Percentiles rank a stretch among this genome's conserved stretches.
Evolutionary conservation across 2,329 filamentous ascomycete species (phyloP).

Genomic region (Fusarium keratoplasticum): DNA sequence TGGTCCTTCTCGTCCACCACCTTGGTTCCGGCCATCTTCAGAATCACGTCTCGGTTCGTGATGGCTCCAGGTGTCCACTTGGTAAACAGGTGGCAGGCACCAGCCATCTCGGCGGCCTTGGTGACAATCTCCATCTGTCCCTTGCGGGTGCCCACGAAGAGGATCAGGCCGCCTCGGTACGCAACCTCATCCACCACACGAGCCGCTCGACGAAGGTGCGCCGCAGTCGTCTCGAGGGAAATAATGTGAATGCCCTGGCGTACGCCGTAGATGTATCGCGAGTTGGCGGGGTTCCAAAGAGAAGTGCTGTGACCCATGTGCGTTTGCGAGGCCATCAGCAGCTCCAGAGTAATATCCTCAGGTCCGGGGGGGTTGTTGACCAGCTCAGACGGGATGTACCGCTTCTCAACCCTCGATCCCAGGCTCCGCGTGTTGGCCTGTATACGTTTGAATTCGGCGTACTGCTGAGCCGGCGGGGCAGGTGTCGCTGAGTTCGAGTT

Average conservation of each 20-base stretch:
- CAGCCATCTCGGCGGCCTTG: conserved; percentile 80
- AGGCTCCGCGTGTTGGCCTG: conserved; percentile 59
- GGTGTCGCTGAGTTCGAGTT: conserved; percentile 51
- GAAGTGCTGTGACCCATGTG: conserved; percentile 93
- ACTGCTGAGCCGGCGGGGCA: conserved; percentile 54
- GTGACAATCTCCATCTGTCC: conserved; percentile 87
- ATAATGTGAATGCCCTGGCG: conserved; percentile 93
- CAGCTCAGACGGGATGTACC: conserved; percentile 75
- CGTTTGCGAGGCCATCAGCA: conserved; percentile 86
- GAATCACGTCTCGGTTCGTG: conserved; percentile 91
- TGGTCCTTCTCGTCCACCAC: conserved; percentile 83
- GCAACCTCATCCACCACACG: conserved; percentile 90
- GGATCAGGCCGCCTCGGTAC: conserved; percentile 82
- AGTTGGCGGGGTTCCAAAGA: conserved; percentile 94
- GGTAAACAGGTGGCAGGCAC: conserved; percentile 89
- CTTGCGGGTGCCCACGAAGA: conserved; percentile 89
- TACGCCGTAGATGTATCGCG: conserved; percentile 92
- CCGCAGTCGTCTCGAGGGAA: conserved; percentile 86
- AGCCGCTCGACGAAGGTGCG: conserved; percentile 91
- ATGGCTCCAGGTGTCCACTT: conserved; percentile 93
- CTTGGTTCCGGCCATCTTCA: conserved; percentile 75
- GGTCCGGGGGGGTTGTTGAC: conserved; percentile 79
- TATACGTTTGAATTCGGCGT: conserved; percentile 51
- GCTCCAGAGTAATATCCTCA: conserved; percentile 87
- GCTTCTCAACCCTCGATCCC: conserved; percentile 61